Evolutionary conservation across 257 asterid genomes (phyloP), one percentile per base, ranked within the genome.

Genomic region (Hygrophila difformis): DNA sequence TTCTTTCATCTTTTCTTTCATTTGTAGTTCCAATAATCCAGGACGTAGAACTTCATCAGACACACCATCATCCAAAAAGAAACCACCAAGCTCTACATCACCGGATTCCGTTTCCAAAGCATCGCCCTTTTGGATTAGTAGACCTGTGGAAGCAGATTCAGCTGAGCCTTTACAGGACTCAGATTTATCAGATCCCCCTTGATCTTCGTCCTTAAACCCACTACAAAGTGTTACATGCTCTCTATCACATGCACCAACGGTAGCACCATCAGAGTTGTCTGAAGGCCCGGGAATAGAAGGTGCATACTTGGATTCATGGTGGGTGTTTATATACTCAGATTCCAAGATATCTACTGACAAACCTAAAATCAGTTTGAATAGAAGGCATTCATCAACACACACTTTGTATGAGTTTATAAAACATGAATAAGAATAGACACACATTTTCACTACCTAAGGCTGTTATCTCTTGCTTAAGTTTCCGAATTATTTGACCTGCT

Each of bases 41-140:
- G 76, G 57, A 49, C 68, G 76, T 55, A 67, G 58, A 59, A 39
- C 51, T 49, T 69, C 78, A 58, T 59, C 72, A 12, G 71, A 44
- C 16, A 69, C 56, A 53, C 60, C 68, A 19, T 77, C 93, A 63
- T 82, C 94, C 74, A 67, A 35, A 56, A 89, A 76, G 54, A 85
- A 72, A 72, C 66, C 74, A 49, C 92, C 93, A 57, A 89, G 87
- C 57, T 82, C 98, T 44, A 77, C 69, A 52, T 82, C 94, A 67
- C 59, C 84, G 2, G 82, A 52, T 47, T 75, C 83, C 65, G 36
- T 78, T 36, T 69, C 79, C 56, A 56, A 53, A 39, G 61, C 68
- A 59, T 49, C 66, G 56, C 46, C 69, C 47, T 62, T 73, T 55
- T 48, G 51, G 46, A 40, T 4, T 37, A 64, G 45, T 28, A 48